A percentile compares a stretch with the other conserved stretches of the same genome.
Conservation (phyloP, 352 stramenopile species). For the Pythium phragmiticola region DNA sequence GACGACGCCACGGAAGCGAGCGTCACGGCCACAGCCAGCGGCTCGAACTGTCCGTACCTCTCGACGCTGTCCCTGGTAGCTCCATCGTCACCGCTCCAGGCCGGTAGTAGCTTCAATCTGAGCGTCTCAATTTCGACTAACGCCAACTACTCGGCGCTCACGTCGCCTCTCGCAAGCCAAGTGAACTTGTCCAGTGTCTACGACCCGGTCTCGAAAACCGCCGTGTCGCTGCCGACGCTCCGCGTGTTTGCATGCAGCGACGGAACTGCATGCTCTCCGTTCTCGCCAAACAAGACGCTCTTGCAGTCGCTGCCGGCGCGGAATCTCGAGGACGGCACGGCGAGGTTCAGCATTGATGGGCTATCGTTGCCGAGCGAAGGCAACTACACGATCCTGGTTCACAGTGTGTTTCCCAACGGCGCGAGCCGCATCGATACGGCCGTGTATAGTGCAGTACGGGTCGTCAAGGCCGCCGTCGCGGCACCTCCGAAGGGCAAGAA, state of each 20-base stretch:
- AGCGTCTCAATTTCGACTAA: slow-evolving; percentile 31
- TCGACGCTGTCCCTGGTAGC: slow-evolving; percentile 35
- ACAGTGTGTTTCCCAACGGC: slow-evolving; percentile 47
- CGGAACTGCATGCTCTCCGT: slow-evolving; percentile 38
- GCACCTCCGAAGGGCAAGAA: neutral
- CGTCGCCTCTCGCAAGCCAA: slow-evolving; percentile 17
- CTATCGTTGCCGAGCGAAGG: slow-evolving; percentile 39
- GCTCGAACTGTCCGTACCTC: slow-evolving; percentile 43
- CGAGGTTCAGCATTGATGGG: slow-evolving; percentile 26
- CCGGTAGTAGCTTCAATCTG: slow-evolving; percentile 18
- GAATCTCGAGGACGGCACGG: slow-evolving; percentile 34
- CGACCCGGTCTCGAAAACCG: slow-evolving; percentile 28
- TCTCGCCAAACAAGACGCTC: slow-evolving; percentile 36
- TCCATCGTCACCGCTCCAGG: slow-evolving; percentile 20
- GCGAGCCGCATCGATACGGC: slow-evolving; percentile 42
- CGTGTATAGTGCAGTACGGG: slow-evolving; percentile 36
- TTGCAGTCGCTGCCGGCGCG: slow-evolving; percentile 30
- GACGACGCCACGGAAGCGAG: slow-evolving; percentile 28
- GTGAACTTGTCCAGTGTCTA: slow-evolving; percentile 37
- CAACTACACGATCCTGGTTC: slow-evolving; percentile 49
- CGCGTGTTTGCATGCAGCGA: slow-evolving; percentile 48
- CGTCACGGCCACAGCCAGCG: slow-evolving; percentile 35
- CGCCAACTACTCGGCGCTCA: slow-evolving; percentile 1
- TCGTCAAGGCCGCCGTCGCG: slow-evolving; percentile 29
- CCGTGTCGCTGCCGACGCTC: slow-evolving; percentile 40